Evolutionary conservation across 1,284 basidiomycete species (phyloP).

Genomic region (Puccinia horiana): DNA sequence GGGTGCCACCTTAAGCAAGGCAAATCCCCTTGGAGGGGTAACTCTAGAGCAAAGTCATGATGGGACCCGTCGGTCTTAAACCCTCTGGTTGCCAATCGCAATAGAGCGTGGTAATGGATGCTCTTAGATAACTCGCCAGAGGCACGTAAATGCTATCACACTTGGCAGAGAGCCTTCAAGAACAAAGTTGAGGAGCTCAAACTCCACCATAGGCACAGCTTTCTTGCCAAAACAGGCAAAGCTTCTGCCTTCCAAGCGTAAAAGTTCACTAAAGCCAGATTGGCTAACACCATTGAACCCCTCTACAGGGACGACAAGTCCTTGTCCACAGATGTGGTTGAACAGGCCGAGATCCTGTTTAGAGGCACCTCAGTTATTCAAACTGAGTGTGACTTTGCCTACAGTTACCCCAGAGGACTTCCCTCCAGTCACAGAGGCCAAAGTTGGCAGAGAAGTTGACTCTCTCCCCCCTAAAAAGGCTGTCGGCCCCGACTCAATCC

Average conservation of each 20-base stretch:
- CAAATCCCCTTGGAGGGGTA: not conserved
- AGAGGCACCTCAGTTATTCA: slow-evolving; percentile 1
- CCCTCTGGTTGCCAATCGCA: not conserved
- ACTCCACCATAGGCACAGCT: not conserved
- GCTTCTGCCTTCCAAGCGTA: slow-evolving; percentile 10
- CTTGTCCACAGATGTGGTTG: not conserved
- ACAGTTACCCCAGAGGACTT: not conserved
- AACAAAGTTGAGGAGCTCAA: too few relatives aligned
- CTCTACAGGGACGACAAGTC: not conserved
- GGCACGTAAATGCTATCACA: not conserved
- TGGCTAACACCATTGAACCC: not conserved
- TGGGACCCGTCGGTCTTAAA: not conserved
- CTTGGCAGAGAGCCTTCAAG: slow-evolving; percentile 22
- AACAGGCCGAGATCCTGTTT: slow-evolving; percentile 22
- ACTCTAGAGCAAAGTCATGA: not conserved
- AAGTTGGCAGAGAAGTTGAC: not conserved
- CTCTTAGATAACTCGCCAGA: not conserved
- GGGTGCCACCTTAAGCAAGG: not conserved
- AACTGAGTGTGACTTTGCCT: not conserved
- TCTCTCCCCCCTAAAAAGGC: not conserved
- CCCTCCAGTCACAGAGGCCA: not conserved
- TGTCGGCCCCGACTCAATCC: slow-evolving; percentile 11
- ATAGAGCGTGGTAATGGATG: not conserved
- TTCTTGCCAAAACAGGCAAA: not conserved
- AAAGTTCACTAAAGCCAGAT: slow-evolving; percentile 21